Base-by-base conservation (phyloP, 768 basidiomycete species). In the Cystofilobasidium bisporidii region DNA sequence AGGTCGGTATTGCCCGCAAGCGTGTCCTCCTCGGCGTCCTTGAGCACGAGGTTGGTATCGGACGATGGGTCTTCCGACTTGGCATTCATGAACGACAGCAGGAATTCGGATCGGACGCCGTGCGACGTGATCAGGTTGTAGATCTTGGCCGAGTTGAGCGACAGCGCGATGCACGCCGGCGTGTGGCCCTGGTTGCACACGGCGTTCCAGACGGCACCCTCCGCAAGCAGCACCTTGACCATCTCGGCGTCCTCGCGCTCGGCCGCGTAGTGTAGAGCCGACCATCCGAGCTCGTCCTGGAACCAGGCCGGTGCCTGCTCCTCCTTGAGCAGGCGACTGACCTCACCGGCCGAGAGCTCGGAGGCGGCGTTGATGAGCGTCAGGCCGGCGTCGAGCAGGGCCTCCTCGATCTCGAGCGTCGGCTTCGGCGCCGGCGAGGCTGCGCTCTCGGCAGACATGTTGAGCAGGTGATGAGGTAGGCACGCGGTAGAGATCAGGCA, bases 201-300 rank as follows among this genome's bases (percentile, higher is more conserved):
- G 88, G 88, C 82, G 76, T 93, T 96, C 96, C 96, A 99, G 0
- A 91, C 75, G 0, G 90, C 92, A 17, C 94, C 92, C 64, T 83
- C 81, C n/a, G 85, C 81, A 32, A 99, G 80, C 40, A 98, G 80
- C 9, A 82, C 74, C 63, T 82, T 81, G 15, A 87, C 81, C 20
- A 94, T 79, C n/a, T 81, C 79, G 2, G 81, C 74, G 71, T 87
- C 83, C 72, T 87, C 85, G 56, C 82, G 76, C 71, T 87, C 91
- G 9, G 74, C 72, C 0, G 72, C 68, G 33, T 69, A 69, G 57
- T 69, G 68, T 20, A 69, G 56, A 1, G 68, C 68, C 0, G 68
- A 55, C 68, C 68, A 69, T 2, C 68, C 68, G 24, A 69, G 56
- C 40, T 69, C 63, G 58, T 69, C 68, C 33, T 64, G 63, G 48